Evolutionary conservation across 371 early-diverging fungal genomes (phyloP).

Genomic region (Basidiobolus meristosporus): DNA sequence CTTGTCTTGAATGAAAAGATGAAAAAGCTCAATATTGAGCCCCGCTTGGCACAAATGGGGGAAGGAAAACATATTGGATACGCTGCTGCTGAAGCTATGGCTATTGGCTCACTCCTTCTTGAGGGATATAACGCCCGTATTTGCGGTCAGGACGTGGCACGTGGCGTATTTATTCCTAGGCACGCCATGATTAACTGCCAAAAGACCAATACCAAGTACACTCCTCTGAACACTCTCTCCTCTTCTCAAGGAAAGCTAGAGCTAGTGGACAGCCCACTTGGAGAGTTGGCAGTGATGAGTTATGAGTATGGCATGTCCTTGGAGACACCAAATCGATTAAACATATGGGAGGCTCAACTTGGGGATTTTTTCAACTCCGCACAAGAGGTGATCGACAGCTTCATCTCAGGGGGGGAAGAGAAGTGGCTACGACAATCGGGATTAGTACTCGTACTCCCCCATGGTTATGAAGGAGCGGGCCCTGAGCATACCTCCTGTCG

Average conservation of each 20-base stretch:
- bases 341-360: conserved; percentile 96
- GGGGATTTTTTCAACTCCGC: conserved; percentile 96
- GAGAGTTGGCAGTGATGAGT: conserved; percentile 87
- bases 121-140: conserved; percentile 79
- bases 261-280: conserved; percentile 79
- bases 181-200: conserved; percentile 78
- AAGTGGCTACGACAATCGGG: conserved; percentile 90
- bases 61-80: conserved; percentile 67
- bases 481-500: conserved; percentile 87
- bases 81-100: conserved; percentile 91
- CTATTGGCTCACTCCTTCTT: conserved; percentile 68
- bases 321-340: conserved; percentile 65
- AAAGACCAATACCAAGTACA: conserved; percentile 31
- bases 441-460: conserved; percentile 83
- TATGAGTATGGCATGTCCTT: conserved; percentile 88
- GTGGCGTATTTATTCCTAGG: conserved; percentile 93
- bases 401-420: conserved; percentile 62
- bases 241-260: conserved; percentile 11
- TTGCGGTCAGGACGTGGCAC: conserved; percentile 93
- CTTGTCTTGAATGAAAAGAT: conserved; percentile 59
- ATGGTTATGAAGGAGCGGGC: conserved; percentile 94
- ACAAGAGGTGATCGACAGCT: conserved; percentile 88
- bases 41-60: conserved; percentile 10
- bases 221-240: conserved; percentile 46
- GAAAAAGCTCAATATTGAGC: not conserved